Percentiles rank a stretch among this genome's conserved stretches.
These are phyloP conservation scores for Aspergillus coremiiformis DNA, from an alignment of 495 filamentous ascomycete genomes.

Conservation along the genomic window DNA sequence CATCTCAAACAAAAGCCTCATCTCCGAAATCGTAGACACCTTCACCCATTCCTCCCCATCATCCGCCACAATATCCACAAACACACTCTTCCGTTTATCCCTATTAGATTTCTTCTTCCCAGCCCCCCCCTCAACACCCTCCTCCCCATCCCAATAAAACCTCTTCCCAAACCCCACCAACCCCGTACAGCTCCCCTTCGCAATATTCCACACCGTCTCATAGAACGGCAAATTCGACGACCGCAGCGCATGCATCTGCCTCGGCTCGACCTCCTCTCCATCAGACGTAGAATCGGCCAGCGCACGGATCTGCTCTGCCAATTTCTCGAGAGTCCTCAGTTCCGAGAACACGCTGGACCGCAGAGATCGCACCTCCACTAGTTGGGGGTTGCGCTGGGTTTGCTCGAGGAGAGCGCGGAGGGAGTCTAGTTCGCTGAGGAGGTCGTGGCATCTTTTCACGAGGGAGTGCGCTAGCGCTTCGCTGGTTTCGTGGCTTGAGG, in stretches of 20 bases:
- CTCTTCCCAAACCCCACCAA: slow-evolving; percentile 46
- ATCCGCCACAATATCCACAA: slow-evolving; percentile 35
- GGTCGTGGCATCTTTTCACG: slow-evolving; percentile 31
- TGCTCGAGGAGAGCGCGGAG: slow-evolving; percentile 38
- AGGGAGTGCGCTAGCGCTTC: slow-evolving; percentile 22
- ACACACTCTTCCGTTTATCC: slow-evolving; percentile 23
- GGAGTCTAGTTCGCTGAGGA: slow-evolving; percentile 43
- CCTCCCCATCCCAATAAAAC: slow-evolving; percentile 44
- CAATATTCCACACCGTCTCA: slow-evolving; percentile 47
- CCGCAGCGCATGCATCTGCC: slow-evolving; percentile 39
- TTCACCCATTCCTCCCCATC: slow-evolving; percentile 55
- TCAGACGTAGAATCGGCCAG: slow-evolving; percentile 5
- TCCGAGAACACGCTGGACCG: slow-evolving; percentile 43
- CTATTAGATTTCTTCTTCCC: slow-evolving; percentile 12
- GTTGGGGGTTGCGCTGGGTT: slow-evolving; percentile 40
- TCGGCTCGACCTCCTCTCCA: slow-evolving; percentile 16
- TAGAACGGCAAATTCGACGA: slow-evolving; percentile 55
- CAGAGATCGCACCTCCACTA: slow-evolving; percentile 47
- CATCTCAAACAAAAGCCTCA: slow-evolving; percentile 51
- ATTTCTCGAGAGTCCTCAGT: slow-evolving; percentile 41
- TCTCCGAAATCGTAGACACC: slow-evolving; percentile 52
- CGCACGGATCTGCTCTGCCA: slow-evolving; percentile 25
- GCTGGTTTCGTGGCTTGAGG: background rate
- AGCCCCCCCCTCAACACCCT: background rate
- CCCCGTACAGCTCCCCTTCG: slow-evolving; percentile 39